These are phyloP conservation scores for Halophytophthora batemanensis DNA, from an alignment of 352 stramenopile genomes.

Conservation along the genomic window DNA sequence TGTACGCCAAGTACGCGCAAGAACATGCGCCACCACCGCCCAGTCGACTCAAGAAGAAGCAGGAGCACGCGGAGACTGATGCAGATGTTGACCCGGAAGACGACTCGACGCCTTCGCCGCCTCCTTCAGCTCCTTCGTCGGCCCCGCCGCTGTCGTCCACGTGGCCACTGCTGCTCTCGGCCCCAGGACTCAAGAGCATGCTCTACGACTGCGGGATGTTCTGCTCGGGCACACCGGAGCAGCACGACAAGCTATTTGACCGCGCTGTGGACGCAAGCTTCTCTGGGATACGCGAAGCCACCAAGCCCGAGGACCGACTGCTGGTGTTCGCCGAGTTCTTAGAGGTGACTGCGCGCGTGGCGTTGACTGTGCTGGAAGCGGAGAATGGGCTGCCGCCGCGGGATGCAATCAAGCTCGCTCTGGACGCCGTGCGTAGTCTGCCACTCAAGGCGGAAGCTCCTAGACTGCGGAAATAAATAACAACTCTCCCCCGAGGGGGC, in stretches of 20 bases:
- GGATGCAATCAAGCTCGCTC: constrained; percentile 72
- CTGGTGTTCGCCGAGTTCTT: constrained; percentile 78
- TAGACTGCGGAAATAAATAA: constrained; percentile 14
- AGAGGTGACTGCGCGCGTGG: constrained; percentile 63
- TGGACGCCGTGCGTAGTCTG: constrained; percentile 67
- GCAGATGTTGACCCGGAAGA: constrained; percentile 11
- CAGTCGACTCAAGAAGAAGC: constrained; percentile 14
- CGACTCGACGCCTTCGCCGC: neutral
- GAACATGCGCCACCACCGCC: constrained; percentile 18
- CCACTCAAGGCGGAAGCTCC: constrained; percentile 22
- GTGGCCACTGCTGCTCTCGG: constrained; percentile 51
- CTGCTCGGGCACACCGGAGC: constrained; percentile 49
- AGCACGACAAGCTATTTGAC: constrained; percentile 57
- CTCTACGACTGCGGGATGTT: constrained; percentile 80
- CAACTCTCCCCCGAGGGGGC: neutral
- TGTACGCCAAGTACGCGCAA: constrained; percentile 68
- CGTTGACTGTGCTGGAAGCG: constrained; percentile 47
- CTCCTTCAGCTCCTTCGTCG: constrained; percentile 3
- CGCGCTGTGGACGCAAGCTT: constrained; percentile 68
- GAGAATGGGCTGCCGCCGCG: constrained; percentile 55
- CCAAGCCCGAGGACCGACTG: constrained; percentile 29
- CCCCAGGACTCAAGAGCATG: constrained; percentile 50
- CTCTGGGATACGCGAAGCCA: constrained; percentile 34
- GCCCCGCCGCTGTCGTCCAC: constrained; percentile 20
- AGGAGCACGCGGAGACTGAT: neutral